Base-by-base conservation (phyloP, 108 stramenopile genomes). In the Skeletonema menzelii region DNA sequence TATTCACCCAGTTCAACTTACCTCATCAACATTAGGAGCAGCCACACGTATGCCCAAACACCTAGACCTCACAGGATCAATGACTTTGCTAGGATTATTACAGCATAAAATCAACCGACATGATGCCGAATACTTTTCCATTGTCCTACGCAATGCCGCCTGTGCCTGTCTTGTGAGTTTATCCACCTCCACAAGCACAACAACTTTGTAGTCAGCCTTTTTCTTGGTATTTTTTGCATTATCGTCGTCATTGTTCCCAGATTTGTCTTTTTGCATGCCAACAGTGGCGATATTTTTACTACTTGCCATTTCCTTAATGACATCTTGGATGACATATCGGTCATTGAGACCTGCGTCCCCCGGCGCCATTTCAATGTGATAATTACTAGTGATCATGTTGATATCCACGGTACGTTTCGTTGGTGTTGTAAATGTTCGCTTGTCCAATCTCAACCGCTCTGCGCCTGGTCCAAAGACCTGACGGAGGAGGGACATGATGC, bases 291-390 rank as follows among this genome's bases (percentile, higher is more conserved):
- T 83, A 56, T 86, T 90, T 59, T 85, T 88, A 66, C 80, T 91
- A 27, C 79, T 78, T 0, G 99, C 99, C 65, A 98, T 98, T 81
- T 99, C 97, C 80, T 99, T 99, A 85, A 99, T 97, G 73, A 98
- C 96, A 69, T 98, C 97, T 72, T 98, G 97, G 15, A 99, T 91
- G 61, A 98, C 96, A 65, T 78, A 96, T n/a, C 97, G 93, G 86
- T 99, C 99, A 73, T 95, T 90, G 66, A 84, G 82, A 7, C 99
- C 99, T 17, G 96, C 97, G 75, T 99, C 99, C 24, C 90, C 91
- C 20, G 99, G 97, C 55, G 88, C 93, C 74, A 98, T 88, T 79
- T 99, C 99, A 46, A 98, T 94, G 82, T 99, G 99, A 74, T 96
- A 95, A 69, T 89, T 91, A 81, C 85, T 87, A 20, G 93, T 90